Base-by-base conservation (phyloP, 1,139 yeast species). In the Suzukiozyma palmioleophila region DNA sequence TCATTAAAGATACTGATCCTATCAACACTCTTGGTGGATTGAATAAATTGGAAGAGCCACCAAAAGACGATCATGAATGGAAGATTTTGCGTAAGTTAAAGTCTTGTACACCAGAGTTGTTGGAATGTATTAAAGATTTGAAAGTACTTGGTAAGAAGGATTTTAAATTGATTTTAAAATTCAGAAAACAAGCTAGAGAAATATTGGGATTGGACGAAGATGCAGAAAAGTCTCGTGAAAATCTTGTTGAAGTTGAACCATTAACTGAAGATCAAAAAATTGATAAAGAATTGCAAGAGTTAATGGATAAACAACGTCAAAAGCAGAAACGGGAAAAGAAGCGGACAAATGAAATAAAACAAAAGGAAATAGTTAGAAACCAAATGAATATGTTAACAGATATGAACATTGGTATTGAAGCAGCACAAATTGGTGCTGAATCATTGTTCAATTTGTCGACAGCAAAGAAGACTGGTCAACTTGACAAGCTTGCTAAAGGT, bases 321-420 rank as follows among this genome's bases (percentile, higher is more conserved):
- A 79, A 79, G 50, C 64, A 65, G 38, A 90, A 84, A 62, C 79
- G 97, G 56, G 90, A 83, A 48, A 87, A 83, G 64, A 81, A 96
- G 62, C 79, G 75, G 50, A 77, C 79, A 38, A 90, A 92, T 57
- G 97, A 90, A 62, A 53, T 64, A 48, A 89, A 88, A 56, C 96
- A 88, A 59, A 87, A 86, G 60, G 97, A 90, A 58, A 79, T 92
- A 41, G 75, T 77, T 40, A 79, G 97, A 64, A 83, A 89, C 84
- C 97, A 92, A 64, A 84, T 92, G 94, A 88, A 87, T 59, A 90
- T 92, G 97, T 71, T 86, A 44, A 86, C 96, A 2, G 96, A 95
- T 54, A 79, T 78, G 72, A 95, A 88, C 54, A 81, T 92, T 49
- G 97, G 97, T 73, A 72, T 88, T 36, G 98, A 92, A 59, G 96